A percentile compares a stretch with the other conserved stretches of the same genome.
These are phyloP conservation scores for Skeletonema costatum DNA, from an alignment of 108 stramenopile genomes.

Conservation along the genomic window DNA sequence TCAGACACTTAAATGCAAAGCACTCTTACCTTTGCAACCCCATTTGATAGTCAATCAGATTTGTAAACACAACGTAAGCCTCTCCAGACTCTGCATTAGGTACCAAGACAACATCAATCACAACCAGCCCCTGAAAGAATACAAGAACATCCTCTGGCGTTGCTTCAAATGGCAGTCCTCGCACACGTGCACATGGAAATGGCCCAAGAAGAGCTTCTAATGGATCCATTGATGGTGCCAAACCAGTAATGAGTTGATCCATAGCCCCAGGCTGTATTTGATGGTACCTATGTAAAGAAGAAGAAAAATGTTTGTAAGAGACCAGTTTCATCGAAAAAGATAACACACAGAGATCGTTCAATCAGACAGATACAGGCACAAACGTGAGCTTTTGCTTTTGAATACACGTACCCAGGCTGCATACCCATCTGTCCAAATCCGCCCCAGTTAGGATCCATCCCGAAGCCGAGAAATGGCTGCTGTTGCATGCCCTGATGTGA, in stretches of 20 bases:
- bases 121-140: constrained; percentile 93
- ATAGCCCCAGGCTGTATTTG: constrained; percentile 29
- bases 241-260: constrained; percentile 59
- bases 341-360: neutral
- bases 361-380: neutral
- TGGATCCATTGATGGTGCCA: constrained; percentile 79
- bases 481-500: constrained; percentile 30
- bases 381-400: neutral
- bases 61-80: constrained; percentile 92
- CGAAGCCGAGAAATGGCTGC: constrained; percentile 42
- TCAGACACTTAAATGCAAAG: neutral
- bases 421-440: constrained; percentile 42
- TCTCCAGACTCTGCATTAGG: constrained; percentile 64
- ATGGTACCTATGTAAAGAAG: constrained; percentile 1
- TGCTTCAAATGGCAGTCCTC: constrained; percentile 90
- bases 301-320: neutral
- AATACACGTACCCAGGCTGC: constrained; percentile 30
- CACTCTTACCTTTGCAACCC: constrained; percentile 79
- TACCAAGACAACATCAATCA: constrained; percentile 89
- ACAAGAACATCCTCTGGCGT: constrained; percentile 91
- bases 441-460: constrained; percentile 54
- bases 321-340: neutral
- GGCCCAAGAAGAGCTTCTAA: constrained; percentile 87
- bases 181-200: constrained; percentile 91
- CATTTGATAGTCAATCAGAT: constrained; percentile 95